Base-by-base conservation (phyloP, 2,329 filamentous ascomycete species). In the Fusarium sp. region DNA sequence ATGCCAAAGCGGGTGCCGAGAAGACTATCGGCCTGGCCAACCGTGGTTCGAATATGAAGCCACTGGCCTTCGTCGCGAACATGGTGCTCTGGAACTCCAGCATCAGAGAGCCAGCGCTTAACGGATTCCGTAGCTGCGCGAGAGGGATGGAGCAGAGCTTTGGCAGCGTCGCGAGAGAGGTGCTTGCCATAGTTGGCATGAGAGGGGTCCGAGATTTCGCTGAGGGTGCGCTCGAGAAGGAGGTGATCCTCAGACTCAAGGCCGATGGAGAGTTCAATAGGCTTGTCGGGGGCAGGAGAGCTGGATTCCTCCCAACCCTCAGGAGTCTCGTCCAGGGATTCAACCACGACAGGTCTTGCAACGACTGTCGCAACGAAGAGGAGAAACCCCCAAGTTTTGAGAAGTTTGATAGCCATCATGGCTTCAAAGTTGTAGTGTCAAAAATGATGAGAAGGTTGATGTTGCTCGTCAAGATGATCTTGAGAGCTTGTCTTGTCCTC, bases 181-280 rank as follows among this genome's bases (percentile, higher is more conserved):
- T 89, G 84, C 50, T 84, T 82, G 20, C 88, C 87, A 68, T 89
- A 89, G 20, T 81, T 83, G 1, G 77, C 65, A 65, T 86, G 82
- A 6, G 79, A 81, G 0, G 88, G 88, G 0, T 87, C 86, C 2
- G 87, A 88, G 71, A 89, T 84, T 25, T 86, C 82, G 50, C 85
- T 71, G 12, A 90, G 80, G 2, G 84, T 83, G 57, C 84, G 79
- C 64, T 88, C 87, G 30, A 90, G 65, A 3, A 75, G 50, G 1
- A 76, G 54, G 1, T 71, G 64, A 40, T 78, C 72, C 9, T 74
- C 69, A 2, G 80, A 70, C 6, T 77, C 69, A 15, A 83, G 72
- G 17, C 78, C 78, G 52, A 83, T 80, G 47, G 80, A 81, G 45
- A 83, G 69, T 12, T 79, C 71, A 57, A 81, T 76, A 32, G 71